A percentile compares a stretch with the other conserved stretches of the same genome.
Conservation (phyloP, 1,284 basidiomycete genomes). For the Grifola frondosa region DNA sequence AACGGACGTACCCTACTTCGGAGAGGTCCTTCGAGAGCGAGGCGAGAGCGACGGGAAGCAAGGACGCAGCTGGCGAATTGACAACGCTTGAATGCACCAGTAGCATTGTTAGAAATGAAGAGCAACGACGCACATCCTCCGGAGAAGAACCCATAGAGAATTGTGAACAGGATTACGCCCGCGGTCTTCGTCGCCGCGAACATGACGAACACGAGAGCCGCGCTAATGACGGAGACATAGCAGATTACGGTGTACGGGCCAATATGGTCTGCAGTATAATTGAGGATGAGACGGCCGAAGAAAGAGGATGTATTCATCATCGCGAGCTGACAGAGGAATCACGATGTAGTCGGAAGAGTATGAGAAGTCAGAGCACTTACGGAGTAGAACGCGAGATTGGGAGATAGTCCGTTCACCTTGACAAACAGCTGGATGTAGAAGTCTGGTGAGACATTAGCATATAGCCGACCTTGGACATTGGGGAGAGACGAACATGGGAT, state of each 20-base stretch:
- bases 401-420: constrained; percentile 37
- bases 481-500: neutral
- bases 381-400: constrained; percentile 43
- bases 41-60: no score
- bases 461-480: no score
- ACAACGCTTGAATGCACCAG: no score
- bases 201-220: constrained; percentile 18
- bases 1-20: no score
- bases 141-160: constrained; percentile 25
- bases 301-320: constrained; percentile 16
- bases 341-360: neutral
- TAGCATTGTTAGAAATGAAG: no score
- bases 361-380: constrained; percentile 24
- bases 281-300: constrained; percentile 16
- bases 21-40: no score
- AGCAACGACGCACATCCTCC: constrained; percentile 15
- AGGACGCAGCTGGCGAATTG: no score
- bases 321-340: constrained; percentile 14
- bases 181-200: constrained; percentile 14
- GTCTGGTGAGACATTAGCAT: constrained; percentile 27
- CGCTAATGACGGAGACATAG: constrained; percentile 4
- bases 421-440: constrained; percentile 54
- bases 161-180: constrained; percentile 14
- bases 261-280: constrained; percentile 15
- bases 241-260: constrained; percentile 20